phyloP scores from a whole-genome alignment of 1,139 yeast genomes.

The Hemisphaericaspora xylanilytica region DNA sequence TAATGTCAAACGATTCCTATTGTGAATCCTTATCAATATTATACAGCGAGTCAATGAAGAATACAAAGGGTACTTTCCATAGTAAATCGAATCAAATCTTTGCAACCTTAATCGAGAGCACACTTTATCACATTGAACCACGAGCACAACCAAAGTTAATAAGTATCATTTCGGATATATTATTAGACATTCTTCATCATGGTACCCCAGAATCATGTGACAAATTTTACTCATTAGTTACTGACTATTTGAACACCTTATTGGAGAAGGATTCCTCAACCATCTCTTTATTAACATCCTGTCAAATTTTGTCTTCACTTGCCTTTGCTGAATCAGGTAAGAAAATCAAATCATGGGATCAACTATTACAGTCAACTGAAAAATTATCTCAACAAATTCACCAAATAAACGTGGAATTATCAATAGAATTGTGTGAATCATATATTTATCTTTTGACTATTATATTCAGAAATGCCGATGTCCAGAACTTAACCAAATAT shows the following conservation, averaged over 20 bases:
- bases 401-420: neutral
- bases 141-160: conserved; percentile 19
- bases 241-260: conserved; percentile 22
- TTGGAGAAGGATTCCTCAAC: conserved; percentile 13
- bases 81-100: conserved; percentile 60
- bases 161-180: conserved; percentile 55
- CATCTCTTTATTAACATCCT: conserved; percentile 17
- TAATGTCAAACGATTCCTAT: conserved; percentile 39
- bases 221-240: conserved; percentile 39
- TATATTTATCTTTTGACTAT: conserved; percentile 44
- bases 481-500: conserved; percentile 46
- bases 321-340: conserved; percentile 69
- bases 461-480: conserved; percentile 58
- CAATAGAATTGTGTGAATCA: conserved; percentile 25
- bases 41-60: conserved; percentile 72
- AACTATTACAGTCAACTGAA: conserved; percentile 18
- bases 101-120: conserved; percentile 39
- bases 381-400: conserved; percentile 11
- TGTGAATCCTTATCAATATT: conserved; percentile 58
- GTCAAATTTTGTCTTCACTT: conserved; percentile 41
- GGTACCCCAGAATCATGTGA: conserved; percentile 55
- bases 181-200: conserved; percentile 61
- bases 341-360: conserved; percentile 50
- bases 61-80: conserved; percentile 71
- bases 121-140: conserved; percentile 21